These are phyloP conservation scores for Apiospora hydei DNA, from an alignment of 2,329 filamentous ascomycete genomes.

Conservation along the genomic window DNA sequence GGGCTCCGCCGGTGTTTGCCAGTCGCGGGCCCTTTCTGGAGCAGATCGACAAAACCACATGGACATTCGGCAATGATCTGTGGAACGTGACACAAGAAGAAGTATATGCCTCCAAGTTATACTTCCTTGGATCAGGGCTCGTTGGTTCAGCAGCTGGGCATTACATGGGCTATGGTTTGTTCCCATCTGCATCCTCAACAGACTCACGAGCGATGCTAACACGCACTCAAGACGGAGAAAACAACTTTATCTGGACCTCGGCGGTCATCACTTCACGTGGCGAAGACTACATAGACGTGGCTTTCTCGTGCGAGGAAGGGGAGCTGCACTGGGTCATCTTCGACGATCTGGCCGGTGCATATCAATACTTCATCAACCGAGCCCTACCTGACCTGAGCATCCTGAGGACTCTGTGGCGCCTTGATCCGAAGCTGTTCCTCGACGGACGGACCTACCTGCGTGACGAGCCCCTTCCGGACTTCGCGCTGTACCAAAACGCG, in stretches of 20 bases:
- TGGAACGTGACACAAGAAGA: slow-evolving; percentile 41
- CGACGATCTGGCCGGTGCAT: slow-evolving; percentile 54
- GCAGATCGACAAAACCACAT: slow-evolving; percentile 38
- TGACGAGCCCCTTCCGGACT: slow-evolving; percentile 52
- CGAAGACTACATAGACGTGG: slow-evolving; percentile 53
- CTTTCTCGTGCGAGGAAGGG: slow-evolving; percentile 54
- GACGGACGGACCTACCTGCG: slow-evolving; percentile 53
- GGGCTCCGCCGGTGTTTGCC: not conserved
- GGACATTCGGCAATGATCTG: slow-evolving; percentile 42
- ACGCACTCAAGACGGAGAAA: slow-evolving; percentile 50
- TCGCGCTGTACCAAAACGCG: slow-evolving; percentile 49
- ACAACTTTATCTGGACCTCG: slow-evolving; percentile 55
- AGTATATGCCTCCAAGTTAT: slow-evolving; percentile 37
- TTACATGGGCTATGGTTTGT: slow-evolving; percentile 42
- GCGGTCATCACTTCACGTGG: slow-evolving; percentile 48
- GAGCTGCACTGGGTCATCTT: slow-evolving; percentile 62
- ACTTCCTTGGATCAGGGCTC: slow-evolving; percentile 38
- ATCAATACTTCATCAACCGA: slow-evolving; percentile 61
- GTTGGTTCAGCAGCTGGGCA: slow-evolving; percentile 41
- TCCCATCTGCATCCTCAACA: not conserved
- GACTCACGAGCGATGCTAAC: not conserved
- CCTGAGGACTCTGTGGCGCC: slow-evolving; percentile 56
- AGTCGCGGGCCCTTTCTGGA: slow-evolving; percentile 35
- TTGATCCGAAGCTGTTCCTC: slow-evolving; percentile 56
- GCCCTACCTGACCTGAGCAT: slow-evolving; percentile 55